These are phyloP conservation scores for Hippophae rhamnoides DNA, from an alignment of 306 rosid genomes.

Conservation along the genomic window DNA sequence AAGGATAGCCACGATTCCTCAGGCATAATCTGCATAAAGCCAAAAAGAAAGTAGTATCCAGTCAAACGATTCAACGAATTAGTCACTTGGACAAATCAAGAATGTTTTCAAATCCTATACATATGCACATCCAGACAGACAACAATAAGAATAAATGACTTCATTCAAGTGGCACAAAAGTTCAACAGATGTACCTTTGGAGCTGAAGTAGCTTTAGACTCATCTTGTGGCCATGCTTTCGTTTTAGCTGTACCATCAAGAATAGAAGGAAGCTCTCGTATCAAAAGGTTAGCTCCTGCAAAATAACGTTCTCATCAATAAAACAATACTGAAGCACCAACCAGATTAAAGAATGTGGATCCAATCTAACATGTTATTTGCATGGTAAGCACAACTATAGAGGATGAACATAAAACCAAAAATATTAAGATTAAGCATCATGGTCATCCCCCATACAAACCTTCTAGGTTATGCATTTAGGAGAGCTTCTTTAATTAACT, in stretches of 20 bases:
- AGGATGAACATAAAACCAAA: too few relatives aligned
- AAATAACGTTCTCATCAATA: neutral
- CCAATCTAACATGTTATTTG: too few relatives aligned
- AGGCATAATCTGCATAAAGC: constrained; percentile 46
- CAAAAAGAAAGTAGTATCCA: neutral
- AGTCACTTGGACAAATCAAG: too few relatives aligned
- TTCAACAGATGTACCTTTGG: constrained; percentile 57
- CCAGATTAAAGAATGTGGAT: too few relatives aligned
- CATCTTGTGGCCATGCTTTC: constrained; percentile 66
- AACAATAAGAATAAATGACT: neutral
- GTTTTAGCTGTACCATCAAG: constrained; percentile 72
- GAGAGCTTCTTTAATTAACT: too few relatives aligned
- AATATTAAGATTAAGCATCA: too few relatives aligned
- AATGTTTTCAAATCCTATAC: too few relatives aligned
- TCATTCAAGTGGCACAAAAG: constrained; percentile 14
- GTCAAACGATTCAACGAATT: neutral
- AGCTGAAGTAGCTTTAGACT: constrained; percentile 65
- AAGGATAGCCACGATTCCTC: constrained; percentile 82
- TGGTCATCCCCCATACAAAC: too few relatives aligned
- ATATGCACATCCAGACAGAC: too few relatives aligned
- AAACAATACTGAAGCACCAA: constrained; percentile 1
- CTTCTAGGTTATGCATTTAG: too few relatives aligned
- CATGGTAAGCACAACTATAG: too few relatives aligned
- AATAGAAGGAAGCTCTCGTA: constrained; percentile 72
- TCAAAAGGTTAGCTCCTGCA: constrained; percentile 61